These are phyloP conservation scores for Pholiota microspora DNA, from an alignment of 768 basidiomycete genomes.

Conservation along the genomic window DNA sequence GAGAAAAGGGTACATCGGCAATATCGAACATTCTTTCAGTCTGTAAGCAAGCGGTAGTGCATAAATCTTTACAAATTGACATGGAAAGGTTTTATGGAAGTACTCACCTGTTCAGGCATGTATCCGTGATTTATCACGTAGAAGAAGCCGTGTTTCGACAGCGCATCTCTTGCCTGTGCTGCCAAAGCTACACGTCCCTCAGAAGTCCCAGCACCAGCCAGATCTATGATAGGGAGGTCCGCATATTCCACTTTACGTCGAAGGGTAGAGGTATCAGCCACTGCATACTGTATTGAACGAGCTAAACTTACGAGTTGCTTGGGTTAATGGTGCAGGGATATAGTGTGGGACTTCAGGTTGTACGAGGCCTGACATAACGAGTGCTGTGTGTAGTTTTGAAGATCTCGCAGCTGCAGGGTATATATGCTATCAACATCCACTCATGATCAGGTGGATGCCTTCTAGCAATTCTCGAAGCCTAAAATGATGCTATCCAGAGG, in stretches of 20 bases:
- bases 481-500: no score
- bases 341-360: conserved; percentile 16
- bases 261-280: background rate
- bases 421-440: no score
- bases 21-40: conserved; percentile 47
- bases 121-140: conserved; percentile 51
- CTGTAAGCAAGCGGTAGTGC: conserved; percentile 21
- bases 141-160: conserved; percentile 44
- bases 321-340: conserved; percentile 15
- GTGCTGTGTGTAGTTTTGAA: no score
- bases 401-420: no score
- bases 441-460: no score
- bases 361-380: conserved; percentile 11
- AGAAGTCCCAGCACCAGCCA: conserved; percentile 36
- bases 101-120: conserved; percentile 32
- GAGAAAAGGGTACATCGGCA: conserved; percentile 44
- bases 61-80: background rate
- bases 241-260: conserved; percentile 33
- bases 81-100: background rate
- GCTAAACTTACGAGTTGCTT: conserved; percentile 3
- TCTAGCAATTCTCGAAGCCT: no score
- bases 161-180: conserved; percentile 40
- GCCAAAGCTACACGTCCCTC: conserved; percentile 38
- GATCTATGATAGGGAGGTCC: conserved; percentile 51
- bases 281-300: background rate